Conservation (phyloP, 2,329 filamentous ascomycete species). For the Cephalotrichum gorgonifer region DNA sequence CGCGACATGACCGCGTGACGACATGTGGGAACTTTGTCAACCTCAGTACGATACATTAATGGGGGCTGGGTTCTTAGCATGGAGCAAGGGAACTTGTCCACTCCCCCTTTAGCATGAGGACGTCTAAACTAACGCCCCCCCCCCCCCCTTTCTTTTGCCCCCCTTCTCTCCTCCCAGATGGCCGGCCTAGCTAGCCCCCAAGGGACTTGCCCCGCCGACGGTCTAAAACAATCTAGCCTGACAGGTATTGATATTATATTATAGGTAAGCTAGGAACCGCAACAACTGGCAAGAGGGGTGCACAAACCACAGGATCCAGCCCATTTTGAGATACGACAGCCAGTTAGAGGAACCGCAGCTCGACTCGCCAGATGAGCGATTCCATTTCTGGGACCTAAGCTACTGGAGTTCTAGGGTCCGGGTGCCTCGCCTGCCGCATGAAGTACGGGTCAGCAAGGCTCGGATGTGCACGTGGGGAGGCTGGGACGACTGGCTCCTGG, state of each 20-base stretch:
- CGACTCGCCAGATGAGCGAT: too few species aligned
- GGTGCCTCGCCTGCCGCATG: background rate
- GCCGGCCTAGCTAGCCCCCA: too few species aligned
- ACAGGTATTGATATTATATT: background rate
- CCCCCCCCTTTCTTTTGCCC: background rate
- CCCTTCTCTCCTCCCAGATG: background rate
- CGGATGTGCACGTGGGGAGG: slow-evolving; percentile 3
- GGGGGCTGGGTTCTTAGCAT: background rate
- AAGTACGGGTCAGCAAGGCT: background rate
- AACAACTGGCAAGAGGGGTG: too few species aligned
- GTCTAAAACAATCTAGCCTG: background rate
- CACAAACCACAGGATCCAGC: too few species aligned
- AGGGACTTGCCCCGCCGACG: too few species aligned
- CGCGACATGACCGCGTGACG: slow-evolving; percentile 4
- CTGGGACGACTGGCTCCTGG: background rate
- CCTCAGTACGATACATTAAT: background rate
- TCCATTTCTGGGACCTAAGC: too few species aligned
- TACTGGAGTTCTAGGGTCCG: background rate
- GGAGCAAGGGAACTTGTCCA: background rate
- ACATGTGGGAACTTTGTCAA: slow-evolving; percentile 2
- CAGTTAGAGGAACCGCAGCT: too few species aligned
- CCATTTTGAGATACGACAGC: too few species aligned
- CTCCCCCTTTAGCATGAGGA: too few species aligned
- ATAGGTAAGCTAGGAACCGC: too few species aligned
- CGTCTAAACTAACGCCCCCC: too few species aligned